phyloP scores from a whole-genome alignment of 164 flowering plant genomes.

The Annona cherimola region DNA sequence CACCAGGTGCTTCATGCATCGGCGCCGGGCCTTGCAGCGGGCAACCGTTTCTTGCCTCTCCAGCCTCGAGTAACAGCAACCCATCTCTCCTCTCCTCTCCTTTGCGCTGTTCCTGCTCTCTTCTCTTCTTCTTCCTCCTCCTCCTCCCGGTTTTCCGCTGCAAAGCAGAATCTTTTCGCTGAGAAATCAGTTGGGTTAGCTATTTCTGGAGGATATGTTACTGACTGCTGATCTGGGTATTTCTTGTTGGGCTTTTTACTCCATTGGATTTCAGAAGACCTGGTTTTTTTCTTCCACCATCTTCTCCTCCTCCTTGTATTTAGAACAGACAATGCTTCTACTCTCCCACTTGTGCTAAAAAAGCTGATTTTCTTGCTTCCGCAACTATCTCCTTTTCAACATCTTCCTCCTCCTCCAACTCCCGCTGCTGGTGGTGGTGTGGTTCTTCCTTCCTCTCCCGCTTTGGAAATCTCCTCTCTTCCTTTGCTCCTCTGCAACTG shows the following conservation, averaged over 20 bases:
- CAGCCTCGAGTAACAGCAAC: slow-evolving; percentile 62
- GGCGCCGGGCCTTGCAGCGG: slow-evolving; percentile 74
- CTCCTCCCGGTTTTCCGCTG: not conserved
- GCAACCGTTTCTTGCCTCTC: slow-evolving; percentile 76
- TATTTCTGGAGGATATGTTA: not conserved
- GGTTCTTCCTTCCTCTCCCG: not conserved
- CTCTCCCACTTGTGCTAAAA: not conserved
- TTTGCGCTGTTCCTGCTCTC: not conserved
- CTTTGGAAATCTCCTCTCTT: not conserved
- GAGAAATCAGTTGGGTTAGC: not conserved
- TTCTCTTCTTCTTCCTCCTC: not conserved
- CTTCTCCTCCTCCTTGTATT: not conserved
- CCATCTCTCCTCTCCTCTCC: slow-evolving; percentile 35
- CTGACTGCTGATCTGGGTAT: not conserved
- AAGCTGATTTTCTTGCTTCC: not conserved
- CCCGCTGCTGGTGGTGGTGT: not conserved
- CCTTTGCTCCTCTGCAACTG: not conserved
- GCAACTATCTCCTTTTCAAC: not conserved
- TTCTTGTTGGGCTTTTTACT: not conserved
- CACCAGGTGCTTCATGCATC: slow-evolving; percentile 86
- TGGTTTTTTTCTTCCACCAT: not conserved
- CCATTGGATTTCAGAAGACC: not conserved
- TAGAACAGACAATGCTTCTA: not conserved
- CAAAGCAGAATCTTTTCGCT: not conserved
- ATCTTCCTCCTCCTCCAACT: not conserved